phyloP scores from a whole-genome alignment of 108 stramenopile species.

The Phaeodactylum tricornutum region DNA sequence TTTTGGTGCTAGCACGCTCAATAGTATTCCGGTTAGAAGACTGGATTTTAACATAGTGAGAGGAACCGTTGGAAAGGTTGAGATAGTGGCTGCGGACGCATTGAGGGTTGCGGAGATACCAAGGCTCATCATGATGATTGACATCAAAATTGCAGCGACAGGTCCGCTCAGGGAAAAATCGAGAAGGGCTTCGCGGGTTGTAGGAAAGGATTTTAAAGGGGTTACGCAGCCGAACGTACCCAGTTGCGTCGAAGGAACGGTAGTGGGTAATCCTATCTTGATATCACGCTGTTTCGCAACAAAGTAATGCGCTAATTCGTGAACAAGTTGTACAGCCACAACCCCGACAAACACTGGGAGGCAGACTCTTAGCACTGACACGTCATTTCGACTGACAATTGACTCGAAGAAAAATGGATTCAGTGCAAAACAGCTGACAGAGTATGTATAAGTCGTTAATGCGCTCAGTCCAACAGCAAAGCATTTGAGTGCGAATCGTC shows the following conservation, averaged over 20 bases:
- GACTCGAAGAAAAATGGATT: slow-evolving; percentile 62
- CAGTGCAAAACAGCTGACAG: slow-evolving; percentile 41
- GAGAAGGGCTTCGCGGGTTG: slow-evolving; percentile 26
- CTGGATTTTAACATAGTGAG: slow-evolving; percentile 55
- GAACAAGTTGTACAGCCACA: slow-evolving; percentile 34
- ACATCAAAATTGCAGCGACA: slow-evolving; percentile 12
- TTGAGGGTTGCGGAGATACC: slow-evolving; percentile 18
- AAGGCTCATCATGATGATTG: slow-evolving; percentile 16
- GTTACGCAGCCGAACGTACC: slow-evolving; percentile 60
- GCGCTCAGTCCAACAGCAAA: slow-evolving; percentile 32
- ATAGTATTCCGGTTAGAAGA: slow-evolving; percentile 47
- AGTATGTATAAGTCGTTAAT: slow-evolving; percentile 39
- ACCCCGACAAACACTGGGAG: slow-evolving; percentile 54
- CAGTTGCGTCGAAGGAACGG: slow-evolving; percentile 45
- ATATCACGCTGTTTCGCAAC: slow-evolving; percentile 40
- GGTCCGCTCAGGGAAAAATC: slow-evolving; percentile 44
- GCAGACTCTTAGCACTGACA: slow-evolving; percentile 25
- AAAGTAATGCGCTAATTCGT: slow-evolving; percentile 50
- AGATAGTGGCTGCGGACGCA: slow-evolving; percentile 16
- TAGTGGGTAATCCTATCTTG: slow-evolving; percentile 47
- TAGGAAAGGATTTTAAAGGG: slow-evolving; percentile 60
- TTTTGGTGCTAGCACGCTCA: slow-evolving; percentile 47
- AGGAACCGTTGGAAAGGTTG: slow-evolving; percentile 50
- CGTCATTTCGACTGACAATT: slow-evolving; percentile 40
- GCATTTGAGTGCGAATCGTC: neutral